These are phyloP conservation scores for Holtermannia corniformis DNA, from an alignment of 768 basidiomycete species.

Conservation along the genomic window DNA sequence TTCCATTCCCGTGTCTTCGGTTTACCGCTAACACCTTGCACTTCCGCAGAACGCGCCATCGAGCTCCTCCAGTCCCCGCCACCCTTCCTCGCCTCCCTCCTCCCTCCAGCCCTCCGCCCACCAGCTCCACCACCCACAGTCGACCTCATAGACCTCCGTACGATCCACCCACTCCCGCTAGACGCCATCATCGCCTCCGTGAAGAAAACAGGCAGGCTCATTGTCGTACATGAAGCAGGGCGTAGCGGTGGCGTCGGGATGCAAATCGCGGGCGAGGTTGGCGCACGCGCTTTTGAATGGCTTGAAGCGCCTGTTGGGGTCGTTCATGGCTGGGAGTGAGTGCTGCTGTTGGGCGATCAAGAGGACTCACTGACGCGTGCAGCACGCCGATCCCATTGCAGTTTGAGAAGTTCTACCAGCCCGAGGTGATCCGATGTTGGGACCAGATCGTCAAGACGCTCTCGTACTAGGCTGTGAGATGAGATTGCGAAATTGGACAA, in stretches of 20 bases:
- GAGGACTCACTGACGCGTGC: background rate
- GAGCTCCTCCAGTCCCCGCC: conserved; percentile 63
- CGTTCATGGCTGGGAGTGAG: conserved; percentile 91
- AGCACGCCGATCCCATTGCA: conserved; percentile 76
- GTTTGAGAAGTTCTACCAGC: conserved; percentile 87
- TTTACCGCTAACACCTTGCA: background rate
- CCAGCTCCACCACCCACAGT: conserved; percentile 50
- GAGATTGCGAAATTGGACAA: background rate
- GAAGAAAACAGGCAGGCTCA: conserved; percentile 67
- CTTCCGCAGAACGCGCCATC: conserved; percentile 50
- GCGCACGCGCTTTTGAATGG: conserved; percentile 77
- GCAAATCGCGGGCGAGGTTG: conserved; percentile 84
- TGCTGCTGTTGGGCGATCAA: conserved; percentile 23
- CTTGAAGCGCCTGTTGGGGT: conserved; percentile 78
- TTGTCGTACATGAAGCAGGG: conserved; percentile 88
- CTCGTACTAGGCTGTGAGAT: conserved; percentile 42
- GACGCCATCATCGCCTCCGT: conserved; percentile 74
- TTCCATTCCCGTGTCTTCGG: background rate
- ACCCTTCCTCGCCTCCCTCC: conserved; percentile 51
- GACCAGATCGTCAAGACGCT: conserved; percentile 79
- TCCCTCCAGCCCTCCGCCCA: conserved; percentile 56
- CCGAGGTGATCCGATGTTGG: conserved; percentile 71
- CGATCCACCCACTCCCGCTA: conserved; percentile 81
- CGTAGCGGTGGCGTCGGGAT: conserved; percentile 78
- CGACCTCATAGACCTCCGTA: conserved; percentile 83